Evolutionary conservation across 139 green algal genomes (phyloP), one percentile per base, ranked within the genome.

Genomic region (Tetradesmus lagerheimii): DNA sequence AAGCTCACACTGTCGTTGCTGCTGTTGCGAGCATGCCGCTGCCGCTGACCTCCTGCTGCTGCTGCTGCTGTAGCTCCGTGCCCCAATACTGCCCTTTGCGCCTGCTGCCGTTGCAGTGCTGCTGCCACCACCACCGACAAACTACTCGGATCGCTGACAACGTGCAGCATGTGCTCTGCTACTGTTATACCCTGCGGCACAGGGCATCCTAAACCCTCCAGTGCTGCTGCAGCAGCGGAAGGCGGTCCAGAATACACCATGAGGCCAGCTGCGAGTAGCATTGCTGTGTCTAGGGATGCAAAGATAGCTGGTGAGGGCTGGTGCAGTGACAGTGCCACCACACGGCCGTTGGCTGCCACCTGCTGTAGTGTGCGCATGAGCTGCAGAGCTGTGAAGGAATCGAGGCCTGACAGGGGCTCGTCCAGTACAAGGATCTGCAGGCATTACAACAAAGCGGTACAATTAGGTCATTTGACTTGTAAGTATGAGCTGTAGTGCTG

Each of bases 241-340:
- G 91, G 93, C 18, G 92, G 64, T 1, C 96, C 96, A 0, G 38
- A 67, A 89, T 93, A 97, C 25, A 96, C 85, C 64, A 94, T 90
- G n/a, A 89, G 85, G 0, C 96, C 96, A 1, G 39, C 57, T 6
- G 94, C 92, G 86, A 98, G 90, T 18, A 98, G 93, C 78, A 96
- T 90, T 9, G 93, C 87, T 1, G 88, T 83, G 91, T 97, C 95
- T 78, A 98, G 91, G 41, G 92, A 71, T 5, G 37, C 79, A 79
- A 97, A 97, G 67, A 98, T 93, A n/a, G 85, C 88, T 0, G 93
- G 94, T 0, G 93, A 96, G 53, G 96, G 96, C 93, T 98, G 96
- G 94, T 98, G 96, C 53, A 98, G 89, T 9, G 95, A 96, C 14
- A 95, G 71, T 45, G 97, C 80, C n/a, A 98, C 96, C 45, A 97